A percentile compares a stretch with the other conserved stretches of the same genome.
phyloP scores from a whole-genome alignment of 2,329 filamentous ascomycete species.

The Fusarium guadeloupense region DNA sequence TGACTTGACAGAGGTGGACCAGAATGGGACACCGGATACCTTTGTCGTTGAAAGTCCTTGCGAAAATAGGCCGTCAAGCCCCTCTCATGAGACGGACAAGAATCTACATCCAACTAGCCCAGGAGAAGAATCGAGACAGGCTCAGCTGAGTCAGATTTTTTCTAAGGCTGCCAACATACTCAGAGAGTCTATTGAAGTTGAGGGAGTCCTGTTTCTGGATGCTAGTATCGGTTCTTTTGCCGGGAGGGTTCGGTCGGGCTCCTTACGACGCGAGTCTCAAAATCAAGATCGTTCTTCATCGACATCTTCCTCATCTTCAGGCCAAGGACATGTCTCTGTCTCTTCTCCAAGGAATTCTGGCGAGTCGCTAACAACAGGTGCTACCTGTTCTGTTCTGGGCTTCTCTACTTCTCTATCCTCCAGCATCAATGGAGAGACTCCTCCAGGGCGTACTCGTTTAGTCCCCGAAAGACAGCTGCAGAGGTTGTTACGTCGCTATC shows the following conservation, averaged over 20 bases:
- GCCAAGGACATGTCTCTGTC: background rate
- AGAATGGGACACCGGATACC: background rate
- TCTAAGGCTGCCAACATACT: constrained; percentile 57
- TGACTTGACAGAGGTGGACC: background rate
- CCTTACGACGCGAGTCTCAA: background rate
- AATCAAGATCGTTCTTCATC: constrained; percentile 3
- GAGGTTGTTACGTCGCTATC: constrained; percentile 49
- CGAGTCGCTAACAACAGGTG: constrained; percentile 32
- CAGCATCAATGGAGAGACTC: constrained; percentile 45
- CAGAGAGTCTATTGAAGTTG: constrained; percentile 53
- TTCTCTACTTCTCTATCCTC: constrained; percentile 49
- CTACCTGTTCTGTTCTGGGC: constrained; percentile 49
- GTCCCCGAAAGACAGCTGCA: constrained; percentile 16
- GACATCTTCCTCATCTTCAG: constrained; percentile 14
- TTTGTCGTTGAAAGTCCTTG: constrained; percentile 19
- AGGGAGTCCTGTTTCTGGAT: constrained; percentile 49
- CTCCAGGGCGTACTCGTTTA: background rate
- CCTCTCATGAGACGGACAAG: background rate
- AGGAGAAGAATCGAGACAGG: constrained; percentile 10
- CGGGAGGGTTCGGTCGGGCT: constrained; percentile 4
- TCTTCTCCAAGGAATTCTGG: constrained; percentile 29
- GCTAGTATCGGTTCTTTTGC: constrained; percentile 43
- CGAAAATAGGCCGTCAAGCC: background rate
- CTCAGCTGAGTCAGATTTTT: constrained; percentile 45
- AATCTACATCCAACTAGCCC: background rate